These are phyloP conservation scores for Miamiensis avidus DNA, from an alignment of 169 alveolate species.

Conservation along the genomic window DNA sequence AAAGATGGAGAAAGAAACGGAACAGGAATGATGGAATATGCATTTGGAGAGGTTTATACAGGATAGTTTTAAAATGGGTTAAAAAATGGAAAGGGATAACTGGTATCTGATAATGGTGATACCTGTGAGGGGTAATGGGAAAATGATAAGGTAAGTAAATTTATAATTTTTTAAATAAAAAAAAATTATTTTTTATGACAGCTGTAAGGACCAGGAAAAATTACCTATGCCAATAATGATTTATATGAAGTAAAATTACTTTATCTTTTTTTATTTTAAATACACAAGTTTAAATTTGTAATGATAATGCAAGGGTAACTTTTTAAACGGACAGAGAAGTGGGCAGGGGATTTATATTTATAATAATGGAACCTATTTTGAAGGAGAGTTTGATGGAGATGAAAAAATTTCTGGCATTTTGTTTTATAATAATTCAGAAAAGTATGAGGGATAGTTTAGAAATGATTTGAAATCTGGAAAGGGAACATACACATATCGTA, in stretches of 20 bases:
- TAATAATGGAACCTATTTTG: background rate
- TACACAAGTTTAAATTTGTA: background rate
- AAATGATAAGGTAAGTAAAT: background rate
- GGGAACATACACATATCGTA: background rate
- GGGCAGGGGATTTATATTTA: background rate
- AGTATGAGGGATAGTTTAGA: background rate
- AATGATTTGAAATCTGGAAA: background rate
- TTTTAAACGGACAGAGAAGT: background rate
- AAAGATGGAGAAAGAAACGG: background rate
- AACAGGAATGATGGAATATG: background rate
- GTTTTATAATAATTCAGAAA: background rate
- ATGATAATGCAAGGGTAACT: background rate
- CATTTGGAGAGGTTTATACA: background rate
- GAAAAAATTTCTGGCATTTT: background rate
- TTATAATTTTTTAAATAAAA: too few species aligned
- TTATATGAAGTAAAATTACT: background rate
- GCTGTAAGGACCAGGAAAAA: background rate
- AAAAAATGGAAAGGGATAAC: background rate
- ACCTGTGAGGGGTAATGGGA: background rate
- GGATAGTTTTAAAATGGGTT: background rate
- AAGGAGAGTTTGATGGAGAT: background rate
- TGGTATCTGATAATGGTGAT: background rate
- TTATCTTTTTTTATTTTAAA: too few species aligned
- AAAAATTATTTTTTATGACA: background rate
- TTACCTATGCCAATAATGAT: background rate